Percentiles rank a stretch among this genome's conserved stretches.
phyloP scores from a whole-genome alignment of 805 yeast species.

The Grigorovia jiainica region DNA sequence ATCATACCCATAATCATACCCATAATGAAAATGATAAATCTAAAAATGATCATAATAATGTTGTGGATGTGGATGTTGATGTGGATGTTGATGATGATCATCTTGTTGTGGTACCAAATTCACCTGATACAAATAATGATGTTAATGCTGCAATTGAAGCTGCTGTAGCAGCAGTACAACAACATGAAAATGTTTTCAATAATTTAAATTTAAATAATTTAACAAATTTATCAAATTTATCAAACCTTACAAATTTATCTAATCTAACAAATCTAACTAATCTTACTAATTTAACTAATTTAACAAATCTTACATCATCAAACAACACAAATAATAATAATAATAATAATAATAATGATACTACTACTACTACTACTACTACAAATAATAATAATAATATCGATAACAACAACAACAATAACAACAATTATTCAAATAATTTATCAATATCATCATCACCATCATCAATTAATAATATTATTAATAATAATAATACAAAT shows the following conservation, averaged over 20 bases:
- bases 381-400: not conserved
- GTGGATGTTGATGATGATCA: conserved; percentile 3
- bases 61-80: not conserved
- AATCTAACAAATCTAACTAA: not conserved
- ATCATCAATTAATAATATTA: not conserved
- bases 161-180: conserved; percentile 28
- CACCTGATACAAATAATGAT: conserved; percentile 18
- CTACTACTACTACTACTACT: not conserved
- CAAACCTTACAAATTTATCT: not conserved
- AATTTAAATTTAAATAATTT: not conserved
- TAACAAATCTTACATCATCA: not conserved
- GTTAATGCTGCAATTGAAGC: conserved; percentile 30
- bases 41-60: not conserved
- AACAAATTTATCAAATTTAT: not conserved
- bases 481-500: not conserved
- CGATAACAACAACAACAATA: not conserved
- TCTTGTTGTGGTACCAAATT: conserved; percentile 7
- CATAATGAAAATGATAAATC: not conserved
- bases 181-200: conserved; percentile 7
- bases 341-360: not conserved
- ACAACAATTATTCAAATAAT: not conserved
- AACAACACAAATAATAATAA: not conserved
- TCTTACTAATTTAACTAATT: not conserved
- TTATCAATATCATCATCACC: no score
- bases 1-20: not conserved